These are phyloP conservation scores for Vitis hybrid DNA, from an alignment of 177 flowering plant species.

Conservation along the genomic window DNA sequence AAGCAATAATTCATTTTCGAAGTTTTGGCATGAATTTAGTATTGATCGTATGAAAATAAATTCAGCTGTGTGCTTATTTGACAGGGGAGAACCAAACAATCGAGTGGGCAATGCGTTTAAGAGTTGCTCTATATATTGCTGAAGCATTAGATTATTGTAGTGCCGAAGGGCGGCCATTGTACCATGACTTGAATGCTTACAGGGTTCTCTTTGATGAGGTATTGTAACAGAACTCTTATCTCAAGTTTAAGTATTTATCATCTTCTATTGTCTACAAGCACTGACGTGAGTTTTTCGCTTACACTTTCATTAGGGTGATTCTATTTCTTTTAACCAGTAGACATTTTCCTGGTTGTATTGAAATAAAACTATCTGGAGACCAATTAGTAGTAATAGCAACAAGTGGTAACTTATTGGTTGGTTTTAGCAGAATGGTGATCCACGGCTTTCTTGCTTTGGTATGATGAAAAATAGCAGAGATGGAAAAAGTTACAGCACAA, in stretches of 20 bases:
- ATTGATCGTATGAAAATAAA: constrained; percentile 2
- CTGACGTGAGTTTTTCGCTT: background rate
- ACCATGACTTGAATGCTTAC: constrained; percentile 96
- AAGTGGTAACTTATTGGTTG: constrained; percentile 14
- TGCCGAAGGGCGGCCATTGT: constrained; percentile 71
- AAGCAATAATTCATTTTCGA: too few species aligned
- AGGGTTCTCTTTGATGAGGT: constrained; percentile 99
- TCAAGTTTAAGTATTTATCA: background rate
- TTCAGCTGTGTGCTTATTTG: constrained; percentile 17
- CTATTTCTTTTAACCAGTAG: background rate
- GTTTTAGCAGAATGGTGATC: constrained; percentile 83
- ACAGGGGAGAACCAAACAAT: constrained; percentile 97
- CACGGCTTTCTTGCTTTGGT: constrained; percentile 98
- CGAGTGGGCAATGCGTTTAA: constrained; percentile 95
- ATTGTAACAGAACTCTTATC: constrained; percentile 3
- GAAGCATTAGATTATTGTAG: constrained; percentile 90
- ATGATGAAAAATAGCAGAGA: constrained; percentile 97
- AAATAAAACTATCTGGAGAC: background rate
- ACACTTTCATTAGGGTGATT: background rate
- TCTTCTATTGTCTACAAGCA: background rate
- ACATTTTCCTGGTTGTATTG: background rate
- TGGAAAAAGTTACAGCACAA: constrained; percentile 96
- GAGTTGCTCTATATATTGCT: constrained; percentile 90
- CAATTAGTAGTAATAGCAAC: background rate
- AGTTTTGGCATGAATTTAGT: background rate